Percentiles rank a stretch among this genome's conserved stretches.
Conservation (phyloP, 1,284 basidiomycete genomes). For the Malassezia furfur region DNA sequence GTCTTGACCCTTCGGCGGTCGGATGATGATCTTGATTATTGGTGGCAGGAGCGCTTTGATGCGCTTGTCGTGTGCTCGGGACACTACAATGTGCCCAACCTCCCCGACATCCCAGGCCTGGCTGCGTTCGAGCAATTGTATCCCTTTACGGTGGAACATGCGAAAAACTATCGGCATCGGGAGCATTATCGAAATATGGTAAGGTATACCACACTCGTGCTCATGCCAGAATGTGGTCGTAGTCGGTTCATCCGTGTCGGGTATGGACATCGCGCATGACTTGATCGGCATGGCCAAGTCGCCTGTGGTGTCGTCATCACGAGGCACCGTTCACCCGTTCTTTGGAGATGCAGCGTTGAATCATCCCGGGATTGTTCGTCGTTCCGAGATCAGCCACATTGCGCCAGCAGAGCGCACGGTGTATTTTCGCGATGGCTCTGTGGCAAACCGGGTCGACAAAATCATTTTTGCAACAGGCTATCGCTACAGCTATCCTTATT, state of each 20-base stretch:
- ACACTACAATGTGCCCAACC: not conserved
- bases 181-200: not conserved
- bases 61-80: not conserved
- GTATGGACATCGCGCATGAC: slow-evolving; percentile 2
- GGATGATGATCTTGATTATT: not conserved
- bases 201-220: too few species aligned
- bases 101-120: slow-evolving; percentile 2
- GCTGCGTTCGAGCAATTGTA: not conserved
- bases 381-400: not conserved
- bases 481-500: not conserved
- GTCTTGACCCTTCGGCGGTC: not conserved
- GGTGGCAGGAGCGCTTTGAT: slow-evolving; percentile 10
- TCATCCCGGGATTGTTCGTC: not conserved
- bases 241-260: not conserved
- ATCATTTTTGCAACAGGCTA: slow-evolving; percentile 1
- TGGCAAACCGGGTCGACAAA: not conserved
- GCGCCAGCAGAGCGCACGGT: not conserved
- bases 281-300: not conserved
- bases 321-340: not conserved
- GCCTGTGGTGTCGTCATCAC: not conserved
- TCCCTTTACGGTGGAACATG: slow-evolving; percentile 2
- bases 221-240: slow-evolving; percentile 1
- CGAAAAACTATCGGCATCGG: not conserved
- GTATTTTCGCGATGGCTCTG: not conserved
- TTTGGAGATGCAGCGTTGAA: not conserved